phyloP scores from a whole-genome alignment of 2,329 filamentous ascomycete genomes.

The Biscogniauxia marginata region DNA sequence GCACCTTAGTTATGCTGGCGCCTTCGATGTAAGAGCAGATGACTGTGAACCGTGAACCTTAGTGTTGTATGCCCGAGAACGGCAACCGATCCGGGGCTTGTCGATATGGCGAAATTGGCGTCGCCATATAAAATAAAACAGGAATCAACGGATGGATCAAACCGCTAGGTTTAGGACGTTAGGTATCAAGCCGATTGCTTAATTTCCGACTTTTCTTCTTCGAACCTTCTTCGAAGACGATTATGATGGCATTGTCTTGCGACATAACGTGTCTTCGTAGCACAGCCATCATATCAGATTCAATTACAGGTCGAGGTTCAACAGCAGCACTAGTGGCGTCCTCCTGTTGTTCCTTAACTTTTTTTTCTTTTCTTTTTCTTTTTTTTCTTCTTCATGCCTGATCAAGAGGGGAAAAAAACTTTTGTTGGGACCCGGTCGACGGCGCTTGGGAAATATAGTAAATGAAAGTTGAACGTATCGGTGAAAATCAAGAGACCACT shows the following conservation, averaged over 20 bases:
- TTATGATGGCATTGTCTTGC: slow-evolving; percentile 2
- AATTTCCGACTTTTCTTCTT: slow-evolving; percentile 23
- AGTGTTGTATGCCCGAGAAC: slow-evolving; percentile 16
- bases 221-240: slow-evolving; percentile 13
- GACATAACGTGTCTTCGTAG: too few relatives aligned
- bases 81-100: slow-evolving; percentile 14
- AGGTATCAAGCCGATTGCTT: slow-evolving; percentile 12
- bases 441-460: slow-evolving; percentile 2
- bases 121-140: slow-evolving; percentile 1
- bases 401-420: slow-evolving; percentile 9
- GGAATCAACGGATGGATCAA: slow-evolving; percentile 12
- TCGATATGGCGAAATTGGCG: slow-evolving; percentile 10
- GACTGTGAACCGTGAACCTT: slow-evolving; percentile 13
- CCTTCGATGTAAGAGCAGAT: too few relatives aligned
- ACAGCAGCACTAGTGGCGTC: too few relatives aligned
- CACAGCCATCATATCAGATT: too few relatives aligned
- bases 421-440: slow-evolving; percentile 22
- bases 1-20: too few relatives aligned
- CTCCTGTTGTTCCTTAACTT: neutral
- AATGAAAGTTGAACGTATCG: neutral
- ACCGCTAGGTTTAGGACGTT: neutral
- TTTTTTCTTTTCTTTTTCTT: neutral
- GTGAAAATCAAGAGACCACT: neutral
- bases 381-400: neutral
- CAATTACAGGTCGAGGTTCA: too few relatives aligned